phyloP scores from a whole-genome alignment of 2,329 filamentous ascomycete genomes.

The Lecanicillium sp. region DNA sequence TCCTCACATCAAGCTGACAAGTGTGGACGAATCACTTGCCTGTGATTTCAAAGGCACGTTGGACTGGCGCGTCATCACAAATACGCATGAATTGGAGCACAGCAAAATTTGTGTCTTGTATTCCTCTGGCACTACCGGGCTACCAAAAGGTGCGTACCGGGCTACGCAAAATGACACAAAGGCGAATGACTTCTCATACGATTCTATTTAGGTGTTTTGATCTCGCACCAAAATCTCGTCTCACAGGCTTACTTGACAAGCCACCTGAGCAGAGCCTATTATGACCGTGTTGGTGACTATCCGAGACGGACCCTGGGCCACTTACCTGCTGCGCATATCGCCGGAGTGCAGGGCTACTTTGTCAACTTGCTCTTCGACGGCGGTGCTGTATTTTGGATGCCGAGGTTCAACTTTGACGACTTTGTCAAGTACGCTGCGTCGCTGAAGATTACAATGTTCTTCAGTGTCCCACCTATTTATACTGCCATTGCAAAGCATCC shows the following conservation, averaged over 20 bases:
- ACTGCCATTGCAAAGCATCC: slow-evolving; percentile 50
- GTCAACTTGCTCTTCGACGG: slow-evolving; percentile 32
- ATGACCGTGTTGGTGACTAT: slow-evolving; percentile 18
- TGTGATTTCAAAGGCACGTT: slow-evolving; percentile 28
- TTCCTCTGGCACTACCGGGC: slow-evolving; percentile 39
- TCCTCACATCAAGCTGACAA: slow-evolving; percentile 18
- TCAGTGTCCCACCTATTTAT: slow-evolving; percentile 53
- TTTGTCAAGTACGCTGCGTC: slow-evolving; percentile 45
- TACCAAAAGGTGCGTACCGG: slow-evolving; percentile 29
- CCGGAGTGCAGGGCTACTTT: slow-evolving; percentile 36
- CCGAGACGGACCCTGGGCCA: slow-evolving; percentile 30
- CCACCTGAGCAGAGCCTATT: slow-evolving; percentile 20
- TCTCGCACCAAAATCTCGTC: slow-evolving; percentile 38
- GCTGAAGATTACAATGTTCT: slow-evolving; percentile 44
- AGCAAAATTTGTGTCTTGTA: slow-evolving; percentile 35
- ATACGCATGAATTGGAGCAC: slow-evolving; percentile 32
- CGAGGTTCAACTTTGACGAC: slow-evolving; percentile 44
- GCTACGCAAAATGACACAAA: not conserved
- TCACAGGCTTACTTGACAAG: slow-evolving; percentile 24
- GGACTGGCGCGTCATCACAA: slow-evolving; percentile 45
- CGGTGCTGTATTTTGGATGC: slow-evolving; percentile 53
- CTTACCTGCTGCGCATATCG: slow-evolving; percentile 37
- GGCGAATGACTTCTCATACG: not conserved
- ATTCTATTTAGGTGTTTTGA: slow-evolving; percentile 22
- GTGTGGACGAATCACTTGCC: slow-evolving; percentile 13